Conservation (phyloP, 805 yeast species). For the Blastobotrys americana region DNA sequence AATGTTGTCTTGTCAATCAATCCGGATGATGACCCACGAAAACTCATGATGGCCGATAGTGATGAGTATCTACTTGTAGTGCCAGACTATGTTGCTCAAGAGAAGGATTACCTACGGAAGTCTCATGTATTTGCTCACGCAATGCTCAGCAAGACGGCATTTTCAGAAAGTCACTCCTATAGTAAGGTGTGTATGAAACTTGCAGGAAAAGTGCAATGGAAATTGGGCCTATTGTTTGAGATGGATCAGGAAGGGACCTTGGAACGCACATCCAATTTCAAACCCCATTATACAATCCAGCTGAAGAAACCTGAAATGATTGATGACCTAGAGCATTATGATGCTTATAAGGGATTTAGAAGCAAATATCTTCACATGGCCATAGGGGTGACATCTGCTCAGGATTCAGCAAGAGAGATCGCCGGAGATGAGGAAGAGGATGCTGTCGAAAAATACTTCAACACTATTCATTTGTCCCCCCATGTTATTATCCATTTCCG, state of each 20-base stretch:
- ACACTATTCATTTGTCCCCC: conserved; percentile 74
- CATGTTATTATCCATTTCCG: conserved; percentile 59
- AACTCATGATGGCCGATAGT: conserved; percentile 58
- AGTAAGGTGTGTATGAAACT: conserved; percentile 53
- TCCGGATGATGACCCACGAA: conserved; percentile 57
- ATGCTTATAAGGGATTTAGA: conserved; percentile 73
- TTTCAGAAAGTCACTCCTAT: conserved; percentile 21
- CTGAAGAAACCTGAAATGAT: conserved; percentile 52
- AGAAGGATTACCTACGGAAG: conserved; percentile 23
- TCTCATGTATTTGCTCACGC: conserved; percentile 30
- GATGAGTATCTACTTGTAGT: conserved; percentile 59
- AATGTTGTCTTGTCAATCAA: conserved; percentile 56
- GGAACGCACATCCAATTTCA: conserved; percentile 42
- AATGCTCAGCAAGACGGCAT: conserved; percentile 17
- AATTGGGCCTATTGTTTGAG: conserved; percentile 66
- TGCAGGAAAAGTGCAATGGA: conserved; percentile 68
- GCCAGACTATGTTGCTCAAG: conserved; percentile 60
- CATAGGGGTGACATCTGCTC: conserved; percentile 35
- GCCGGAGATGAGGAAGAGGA: not conserved
- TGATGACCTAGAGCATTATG: conserved; percentile 48
- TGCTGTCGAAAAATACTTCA: conserved; percentile 34
- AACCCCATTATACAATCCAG: conserved; percentile 57
- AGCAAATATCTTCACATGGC: conserved; percentile 77
- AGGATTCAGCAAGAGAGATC: no score
- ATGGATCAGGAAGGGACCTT: conserved; percentile 41